Evolutionary conservation across 176 grass and related monocot species (phyloP), one percentile per base, ranked within the genome.

Genomic region (Thinopyrum elongatum): DNA sequence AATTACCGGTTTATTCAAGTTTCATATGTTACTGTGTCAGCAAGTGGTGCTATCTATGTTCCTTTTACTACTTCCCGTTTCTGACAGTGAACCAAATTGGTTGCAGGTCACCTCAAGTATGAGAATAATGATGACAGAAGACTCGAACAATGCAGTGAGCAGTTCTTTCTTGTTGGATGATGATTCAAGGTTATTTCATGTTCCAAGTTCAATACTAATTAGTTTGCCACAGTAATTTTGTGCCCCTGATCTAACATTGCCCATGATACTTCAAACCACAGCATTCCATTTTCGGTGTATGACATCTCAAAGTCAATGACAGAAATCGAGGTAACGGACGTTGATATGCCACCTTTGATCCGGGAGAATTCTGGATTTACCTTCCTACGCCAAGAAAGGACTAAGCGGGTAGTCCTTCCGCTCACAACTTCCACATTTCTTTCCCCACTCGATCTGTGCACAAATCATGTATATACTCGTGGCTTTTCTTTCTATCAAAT

Each of bases 101-200:
- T 77, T 76, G 8, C 59, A 99, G 97, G 85, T 99, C 36, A 99
- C 94, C 85, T 90, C 88, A 70, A 96, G 82, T 88, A 99, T 99
- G 92, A 94, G 97, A 88, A 27, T 80, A 92, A 94, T 94, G 92
- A 99, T 99, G 97, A 89, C 97, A 2, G 92, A 97, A 75, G 97
- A 99, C 76, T 92, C 97, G 5, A 99, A 94, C 80, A 99, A 83
- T 84, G 92, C 92, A 81, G 86, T 86, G 46, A 89, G 92, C 80
- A 96, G 86, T 70, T 99, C 97, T 29, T 99, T 99, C 87, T 85
- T 99, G 89, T 83, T 99, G 80, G 97, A 99, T 65, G 97, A 99
- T n/a, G 94, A 97, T 89, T 96, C 97, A 67, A 99, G 97, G 97
- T 95, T 79, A 82, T 87, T 78, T 39, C 22, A n/a, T 57, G 27